Percentiles rank a stretch among this genome's conserved stretches.
phyloP scores from a whole-genome alignment of 1,139 yeast genomes.

The Insectozyma bohioensis region DNA sequence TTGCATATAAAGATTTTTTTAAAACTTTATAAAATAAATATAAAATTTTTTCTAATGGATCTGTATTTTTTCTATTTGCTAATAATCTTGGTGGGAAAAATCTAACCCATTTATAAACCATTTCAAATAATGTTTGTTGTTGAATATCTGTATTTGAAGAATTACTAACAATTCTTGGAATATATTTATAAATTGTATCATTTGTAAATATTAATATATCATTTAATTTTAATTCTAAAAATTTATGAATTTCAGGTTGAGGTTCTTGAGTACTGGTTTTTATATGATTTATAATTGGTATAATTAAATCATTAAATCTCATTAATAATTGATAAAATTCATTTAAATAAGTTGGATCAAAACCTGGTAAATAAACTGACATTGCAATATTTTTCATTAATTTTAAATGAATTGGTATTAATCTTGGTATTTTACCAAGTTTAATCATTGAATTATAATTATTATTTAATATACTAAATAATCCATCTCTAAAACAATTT shows the following conservation, averaged over 20 bases:
- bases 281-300: constrained; percentile 8
- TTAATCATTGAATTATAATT: constrained; percentile 25
- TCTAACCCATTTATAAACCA: constrained; percentile 41
- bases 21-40: constrained; percentile 36
- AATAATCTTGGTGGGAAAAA: constrained; percentile 32
- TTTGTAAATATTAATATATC: constrained; percentile 27
- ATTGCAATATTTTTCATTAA: constrained; percentile 39
- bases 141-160: constrained; percentile 31
- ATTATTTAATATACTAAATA: constrained; percentile 37
- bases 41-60: constrained; percentile 34
- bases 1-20: constrained; percentile 36
- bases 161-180: constrained; percentile 28
- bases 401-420: constrained; percentile 34
- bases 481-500: constrained; percentile 43
- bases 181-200: constrained; percentile 25
- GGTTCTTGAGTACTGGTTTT: constrained; percentile 2
- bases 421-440: constrained; percentile 17
- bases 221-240: constrained; percentile 22
- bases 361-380: constrained; percentile 40
- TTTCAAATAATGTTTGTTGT: constrained; percentile 34
- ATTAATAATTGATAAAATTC: constrained; percentile 28
- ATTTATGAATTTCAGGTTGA: constrained; percentile 10
- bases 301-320: constrained; percentile 18
- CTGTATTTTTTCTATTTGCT: constrained; percentile 20
- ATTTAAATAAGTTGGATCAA: constrained; percentile 31